Base-by-base conservation (phyloP, 1,284 basidiomycete genomes). In the Austroboletus sp. region DNA sequence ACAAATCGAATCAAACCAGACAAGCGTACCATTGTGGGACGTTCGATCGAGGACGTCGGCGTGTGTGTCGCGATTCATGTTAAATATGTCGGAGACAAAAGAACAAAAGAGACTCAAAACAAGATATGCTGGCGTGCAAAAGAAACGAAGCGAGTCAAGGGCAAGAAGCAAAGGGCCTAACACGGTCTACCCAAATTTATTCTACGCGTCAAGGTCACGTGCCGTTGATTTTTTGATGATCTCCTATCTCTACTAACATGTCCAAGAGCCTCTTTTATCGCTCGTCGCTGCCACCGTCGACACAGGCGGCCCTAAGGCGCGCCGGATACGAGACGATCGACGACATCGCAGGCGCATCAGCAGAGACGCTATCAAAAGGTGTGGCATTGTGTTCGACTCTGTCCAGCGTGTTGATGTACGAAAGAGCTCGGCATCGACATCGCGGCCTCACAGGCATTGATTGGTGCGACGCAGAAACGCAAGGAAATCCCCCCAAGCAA, bases 301-400 rank as follows among this genome's bases (percentile, higher is more conserved):
- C 55, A 1, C 65, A 64, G 39, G 52, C 64, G 8, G 70, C 70
- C 1, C 63, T 80, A 17, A 65, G 64, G 15, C 62, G 63, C 37
- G 74, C 71, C 23, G 79, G 78, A 4, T 80, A 77, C 51, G 70
- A 76, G 52, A 74, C 71, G 3, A 54, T 73, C 2, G 62, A 70
- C 17, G 78, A 80, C 46, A 53, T 80, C 9, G 55, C 58, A 4
- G 55, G 57, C 13, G 60, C 65, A 8, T 67, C 68, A 0, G 64
- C 70, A 2, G 73, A 72, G 49, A 48, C 56, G 15, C 56, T 80
- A 15, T 67, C 75, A 25, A 63, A 67, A 66, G 75, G 78, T 74
- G 44, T 34, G 52, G 35, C 42, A 44, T 45, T 37, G 47, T 19
- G n/a, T 25, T 33, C 44, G 31, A 34, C 45, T 38, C 42, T 29